A percentile compares a stretch with the other conserved stretches of the same genome.
Conservation (phyloP, 441 rosid species). For the Geranium incanum region DNA sequence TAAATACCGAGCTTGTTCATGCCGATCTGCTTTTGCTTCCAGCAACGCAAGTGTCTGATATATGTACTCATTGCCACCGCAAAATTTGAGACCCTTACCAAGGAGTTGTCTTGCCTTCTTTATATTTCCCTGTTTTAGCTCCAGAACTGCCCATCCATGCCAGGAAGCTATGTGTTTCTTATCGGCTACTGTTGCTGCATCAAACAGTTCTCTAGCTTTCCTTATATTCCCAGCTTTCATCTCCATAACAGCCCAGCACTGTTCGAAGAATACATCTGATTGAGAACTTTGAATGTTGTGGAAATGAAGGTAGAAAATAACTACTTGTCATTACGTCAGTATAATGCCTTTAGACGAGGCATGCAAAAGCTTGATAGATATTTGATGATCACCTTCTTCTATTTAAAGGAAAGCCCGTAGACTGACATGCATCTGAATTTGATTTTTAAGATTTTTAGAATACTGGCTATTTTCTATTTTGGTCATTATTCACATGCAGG, state of each 20-base stretch:
- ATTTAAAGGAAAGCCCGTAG: neutral
- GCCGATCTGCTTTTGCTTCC: constrained; percentile 71
- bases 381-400: neutral
- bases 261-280: constrained; percentile 26
- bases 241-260: constrained; percentile 99
- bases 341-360: neutral
- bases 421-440: neutral
- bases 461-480: neutral
- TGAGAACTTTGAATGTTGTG: constrained; percentile 13
- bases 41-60: constrained; percentile 80
- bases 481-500: neutral
- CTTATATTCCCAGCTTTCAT: constrained; percentile 67
- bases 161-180: constrained; percentile 84
- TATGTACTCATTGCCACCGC: constrained; percentile 82
- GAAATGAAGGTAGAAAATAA: neutral
- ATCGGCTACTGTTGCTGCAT: constrained; percentile 93
- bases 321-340: neutral
- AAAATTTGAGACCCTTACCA: constrained; percentile 70
- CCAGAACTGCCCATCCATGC: constrained; percentile 98
- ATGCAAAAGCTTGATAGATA: neutral
- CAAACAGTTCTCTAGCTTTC: constrained; percentile 82
- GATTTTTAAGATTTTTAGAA: neutral
- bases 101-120: constrained; percentile 90
- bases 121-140: constrained; percentile 79
- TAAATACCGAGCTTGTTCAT: constrained; percentile 66